A percentile compares a stretch with the other conserved stretches of the same genome.
Conservation (phyloP, 768 basidiomycete genomes). For the Amanita fuliginea region DNA sequence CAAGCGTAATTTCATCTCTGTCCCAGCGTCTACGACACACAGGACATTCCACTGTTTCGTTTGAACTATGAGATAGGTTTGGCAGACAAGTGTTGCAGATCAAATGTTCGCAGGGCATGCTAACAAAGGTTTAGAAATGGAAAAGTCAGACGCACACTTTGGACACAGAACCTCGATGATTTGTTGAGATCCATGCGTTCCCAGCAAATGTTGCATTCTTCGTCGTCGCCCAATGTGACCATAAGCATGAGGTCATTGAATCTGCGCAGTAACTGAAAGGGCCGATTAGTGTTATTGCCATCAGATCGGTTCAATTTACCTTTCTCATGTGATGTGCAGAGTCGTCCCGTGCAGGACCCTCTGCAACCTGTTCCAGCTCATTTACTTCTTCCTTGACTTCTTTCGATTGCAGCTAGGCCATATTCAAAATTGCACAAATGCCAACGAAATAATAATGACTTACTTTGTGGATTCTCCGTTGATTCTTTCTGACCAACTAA, state of each 20-base stretch:
- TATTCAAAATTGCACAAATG: not conserved
- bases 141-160: not conserved
- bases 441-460: not conserved
- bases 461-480: slow-evolving; percentile 16
- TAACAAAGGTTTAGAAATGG: slow-evolving; percentile 10
- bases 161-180: slow-evolving; percentile 21
- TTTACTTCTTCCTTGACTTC: slow-evolving; percentile 26
- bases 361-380: slow-evolving; percentile 20
- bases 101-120: slow-evolving; percentile 32
- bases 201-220: slow-evolving; percentile 28
- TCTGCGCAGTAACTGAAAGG: slow-evolving; percentile 24
- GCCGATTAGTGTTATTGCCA: not conserved
- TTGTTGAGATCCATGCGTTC: slow-evolving; percentile 21
- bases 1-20: slow-evolving; percentile 21
- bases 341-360: slow-evolving; percentile 20
- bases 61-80: slow-evolving; percentile 15
- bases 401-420: slow-evolving; percentile 12
- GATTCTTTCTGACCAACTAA: slow-evolving; percentile 13
- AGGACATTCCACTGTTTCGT: slow-evolving; percentile 25
- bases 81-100: slow-evolving; percentile 28
- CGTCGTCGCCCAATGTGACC: slow-evolving; percentile 23
- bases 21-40: slow-evolving; percentile 19
- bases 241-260: slow-evolving; percentile 28
- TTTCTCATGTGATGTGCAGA: slow-evolving; percentile 28
- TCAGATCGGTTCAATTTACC: slow-evolving; percentile 13